Base-by-base conservation (phyloP, 169 alveolate genomes). In the Eimeria necatrix region DNA sequence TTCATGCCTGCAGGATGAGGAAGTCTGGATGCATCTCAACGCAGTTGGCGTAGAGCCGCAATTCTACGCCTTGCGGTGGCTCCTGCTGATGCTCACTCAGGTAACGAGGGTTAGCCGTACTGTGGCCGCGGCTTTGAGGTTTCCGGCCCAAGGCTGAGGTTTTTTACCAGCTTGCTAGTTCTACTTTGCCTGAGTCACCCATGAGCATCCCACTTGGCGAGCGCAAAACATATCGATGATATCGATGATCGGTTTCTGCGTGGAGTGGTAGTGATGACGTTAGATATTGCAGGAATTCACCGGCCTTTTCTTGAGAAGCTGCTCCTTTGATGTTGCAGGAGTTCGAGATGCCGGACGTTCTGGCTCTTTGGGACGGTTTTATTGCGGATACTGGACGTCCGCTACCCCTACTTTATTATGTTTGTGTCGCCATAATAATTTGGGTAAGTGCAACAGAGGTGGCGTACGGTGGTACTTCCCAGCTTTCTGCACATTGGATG, bases 21-120 rank as follows among this genome's bases (percentile, higher is more conserved):
- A 41, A 8, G 73, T 94, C 4, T 94, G 94, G 94, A 20, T 22
- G 74, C 94, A 87, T 53, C 78, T 94, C 84, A 64, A 94, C 56
- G 53, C 74, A 22, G 60, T 74, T 32, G 96, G 96, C 53, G 88
- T 94, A 10, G 96, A 94, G 59, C 95, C 96, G 70, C 96, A 94
- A 52, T 94, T 94, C 88, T 94, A 88, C 84, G 90, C 96, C 26
- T 59, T 94, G 73, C 81, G 96, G 49, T 94, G 96, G 96, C 91
- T 94, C 60, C 74, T 94, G 78, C 84, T 94, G 84, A 48, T 94
- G 93, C 94, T 94, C 22, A 88, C 96, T 3, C 96, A 94, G 60
- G 96, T 87, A 87, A 26, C 22, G 68, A 32, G 41, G 41, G 41
- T 32, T 32, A 32, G 41, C 41, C 2, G 3, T 32, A 32, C 41